Base-by-base conservation (phyloP, 352 stramenopile species). In the Globisporangium alternatum region DNA sequence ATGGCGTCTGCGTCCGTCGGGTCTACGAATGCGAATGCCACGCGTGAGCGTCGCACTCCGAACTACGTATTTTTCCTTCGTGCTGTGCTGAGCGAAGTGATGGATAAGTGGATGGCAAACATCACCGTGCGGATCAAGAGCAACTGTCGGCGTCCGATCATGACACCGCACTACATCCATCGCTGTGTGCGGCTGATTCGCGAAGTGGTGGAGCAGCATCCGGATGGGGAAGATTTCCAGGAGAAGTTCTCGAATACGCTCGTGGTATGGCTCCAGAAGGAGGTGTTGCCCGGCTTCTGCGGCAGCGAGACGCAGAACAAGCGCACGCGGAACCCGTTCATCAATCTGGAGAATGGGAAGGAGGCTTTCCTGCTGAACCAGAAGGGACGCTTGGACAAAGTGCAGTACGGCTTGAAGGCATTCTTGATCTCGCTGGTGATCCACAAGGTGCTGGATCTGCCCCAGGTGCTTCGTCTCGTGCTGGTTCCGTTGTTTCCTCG, bases 91-190 rank as follows among this genome's bases (percentile, higher is more conserved):
- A 93, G 76, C 53, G 88, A 96, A 64, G 80, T 84, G 5, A 94
- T 96, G 88, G 86, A 96, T 70, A 96, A 96, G 64, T 96, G 88
- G 88, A 91, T 94, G 82, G 82, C 83, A 19, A 91, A 86, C 45
- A 77, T 93, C 10, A 80, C 73, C 5, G 70, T 77, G 28, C 72
- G 83, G 2, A 71, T 80, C 22, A 92, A 91, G 54, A 79, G 66
- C 10, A 92, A 91, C 64, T 88, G 76, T 64, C 82, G 83, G 54
- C 78, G 86, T 9, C 86, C 86, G 22, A 90, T 95, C 60, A 88
- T 88, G 62, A 91, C 83, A 8, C 88, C 88, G 12, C 84, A 93
- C 48, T 93, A 95, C 58, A 64, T 96, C 22, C 88, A 96, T 47
- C 88, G 86, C 21, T 96, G 88, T 33, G 88, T 94, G 35, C 83